Base-by-base conservation (phyloP, 371 early-diverging fungal genomes). In the Mortierella sp. region DNA sequence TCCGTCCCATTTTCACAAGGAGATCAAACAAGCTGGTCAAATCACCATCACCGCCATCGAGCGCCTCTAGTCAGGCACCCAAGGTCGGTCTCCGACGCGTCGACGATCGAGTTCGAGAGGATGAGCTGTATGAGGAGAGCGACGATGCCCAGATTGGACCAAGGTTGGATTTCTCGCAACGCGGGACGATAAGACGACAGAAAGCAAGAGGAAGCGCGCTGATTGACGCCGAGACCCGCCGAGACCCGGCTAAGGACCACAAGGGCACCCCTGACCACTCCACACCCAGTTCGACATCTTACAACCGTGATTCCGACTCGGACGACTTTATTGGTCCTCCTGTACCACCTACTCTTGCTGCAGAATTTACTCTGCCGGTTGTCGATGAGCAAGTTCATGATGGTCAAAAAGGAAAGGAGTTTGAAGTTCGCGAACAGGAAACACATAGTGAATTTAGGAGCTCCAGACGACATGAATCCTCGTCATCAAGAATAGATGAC, bases 1-100 rank as follows among this genome's bases (percentile, higher is more conserved):
- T 89, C 61, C 82, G 89, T 72, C 92, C 91, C 31, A 87, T 91
- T 81, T 89, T 91, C 55, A 87, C 85, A 31, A 81, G 37, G 61
- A 69, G 72, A 77, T 64, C 83, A 81, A 59, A 82, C n/a, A 72
- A 78, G 19, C 48, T 76, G 16, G 69, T 64, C 5, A 13, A 21
- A n/a, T 53, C 53, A 4, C 67, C 53, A n/a, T 50, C 75, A 26
- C 48, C 55, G 26, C 31, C 73, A 28, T 24, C 80, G 8, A 34
- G 19, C 19, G 28, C 37, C 26, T 16, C 61, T 31, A 31, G n/a
- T 55, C 89, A 3, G 71, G 75, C 28, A 40, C 81, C 53, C 64
- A 89, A 9, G 75, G 79, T 75, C 71, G 69, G 19, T 75, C 67
- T 34, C 19, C 21, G 19, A 13, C 61, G 31, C 34, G 5, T 61